Conservation (phyloP, 176 grass and related monocot species). For the Chrysopogon serrulatus region DNA sequence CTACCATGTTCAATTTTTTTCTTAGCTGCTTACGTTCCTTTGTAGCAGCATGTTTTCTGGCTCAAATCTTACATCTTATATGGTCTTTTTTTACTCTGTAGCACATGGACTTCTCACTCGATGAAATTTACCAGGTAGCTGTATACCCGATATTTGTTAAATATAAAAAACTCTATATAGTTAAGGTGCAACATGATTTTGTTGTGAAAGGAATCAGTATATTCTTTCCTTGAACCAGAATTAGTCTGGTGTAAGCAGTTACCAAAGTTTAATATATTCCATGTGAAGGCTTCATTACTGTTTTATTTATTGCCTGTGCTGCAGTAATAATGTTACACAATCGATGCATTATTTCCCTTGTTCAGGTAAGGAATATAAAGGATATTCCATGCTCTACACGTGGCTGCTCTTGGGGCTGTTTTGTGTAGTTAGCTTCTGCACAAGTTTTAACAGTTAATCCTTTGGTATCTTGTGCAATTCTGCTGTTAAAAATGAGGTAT, state of each 20-base stretch:
- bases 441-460: neutral
- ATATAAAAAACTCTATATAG: neutral
- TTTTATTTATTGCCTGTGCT: neutral
- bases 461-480: conserved; percentile 8
- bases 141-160: neutral
- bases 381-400: no score
- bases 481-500: conserved; percentile 49
- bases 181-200: neutral
- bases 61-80: neutral
- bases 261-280: neutral
- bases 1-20: neutral
- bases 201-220: neutral
- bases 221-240: conserved; percentile 43
- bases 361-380: no score
- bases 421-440: neutral
- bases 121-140: neutral
- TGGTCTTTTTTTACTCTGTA: neutral
- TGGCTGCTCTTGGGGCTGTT: neutral
- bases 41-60: neutral
- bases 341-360: conserved; percentile 16
- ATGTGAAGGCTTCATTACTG: neutral
- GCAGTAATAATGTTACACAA: conserved; percentile 18
- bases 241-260: conserved; percentile 24
- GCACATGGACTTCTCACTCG: neutral
- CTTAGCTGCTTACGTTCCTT: neutral